Evolutionary conservation across 768 basidiomycete species (phyloP), one percentile per base, ranked within the genome.

Genomic region (Lactarius psammicola): DNA sequence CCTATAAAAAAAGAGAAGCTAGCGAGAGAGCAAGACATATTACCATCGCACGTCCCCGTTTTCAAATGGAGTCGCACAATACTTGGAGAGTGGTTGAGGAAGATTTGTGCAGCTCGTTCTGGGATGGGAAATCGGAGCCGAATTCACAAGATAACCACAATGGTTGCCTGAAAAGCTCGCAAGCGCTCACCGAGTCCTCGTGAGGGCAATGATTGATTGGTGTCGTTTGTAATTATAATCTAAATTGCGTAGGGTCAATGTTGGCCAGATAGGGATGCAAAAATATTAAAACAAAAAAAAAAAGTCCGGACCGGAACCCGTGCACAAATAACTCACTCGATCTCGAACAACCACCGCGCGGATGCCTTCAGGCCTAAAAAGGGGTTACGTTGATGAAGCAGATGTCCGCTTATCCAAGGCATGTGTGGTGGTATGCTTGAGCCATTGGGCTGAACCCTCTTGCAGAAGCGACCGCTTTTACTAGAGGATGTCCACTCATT

Each of bases 331-430:
- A n/a, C 13, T 38, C 9, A 11, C 31, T 46, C 17, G 11, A 5
- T 8, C 11, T 23, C 36, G 26, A 62, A 20, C 23, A 26, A 23
- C 15, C 17, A 57, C 42, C 3, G 26, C 15, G 34, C 15, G 31
- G 31, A 60, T 60, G 64, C 59, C 64, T 49, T 49, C 59, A 60
- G 36, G 34, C 8, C 15, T 65, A n/a, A 65, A 65, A 31, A 60
- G 59, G 42, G 26, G 33, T 46, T 34, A 36, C 42, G n/a, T 20
- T 18, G 26, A 36, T 17, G 59, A 56, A 56, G 34, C n/a, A 18
- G 33, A 49, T 15, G n/a, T 30, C 26, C 55, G 28, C 10, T 4
- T 60, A 56, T 17, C 26, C 55, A 60, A 65, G 59, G 64, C n/a
- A 65, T 36, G 54, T 40, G 8, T 8, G 17, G 3, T 26, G 33